Evolutionary conservation across 768 basidiomycete genomes (phyloP), one percentile per base, ranked within the genome.

Genomic region (Naganishia randhawae): DNA sequence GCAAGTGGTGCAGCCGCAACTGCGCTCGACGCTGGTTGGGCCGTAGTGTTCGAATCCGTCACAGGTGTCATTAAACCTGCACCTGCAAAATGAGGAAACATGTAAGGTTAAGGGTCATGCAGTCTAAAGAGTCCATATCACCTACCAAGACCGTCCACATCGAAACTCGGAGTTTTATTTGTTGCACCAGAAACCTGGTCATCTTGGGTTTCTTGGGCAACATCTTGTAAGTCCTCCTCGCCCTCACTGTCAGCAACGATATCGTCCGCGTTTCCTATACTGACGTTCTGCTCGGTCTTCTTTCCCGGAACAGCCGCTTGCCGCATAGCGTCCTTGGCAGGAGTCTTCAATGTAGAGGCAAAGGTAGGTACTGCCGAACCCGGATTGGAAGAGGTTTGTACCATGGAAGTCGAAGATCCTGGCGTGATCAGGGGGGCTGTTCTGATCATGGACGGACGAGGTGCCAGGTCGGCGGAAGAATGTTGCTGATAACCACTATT

Each of bases 231-330:
- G 19, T 61, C 57, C 19, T 61, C 57, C 57, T 61, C 57, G n/a
- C 57, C 57, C n/a, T 61, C 57, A 37, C 57, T 61, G 16, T 61
- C 57, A 2, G 57, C 57, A 11, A 61, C 57, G 7, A 61, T 42
- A 41, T 61, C 57, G 11, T 61, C 57, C 9, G 57, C 37, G 16
- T 22, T 61, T 16, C 11, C 37, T 14, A 37, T 61, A 13, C 5
- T 25, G 11, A n/a, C 19, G 16, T 39, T 61, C 31, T 41, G 22
- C 22, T 3, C 37, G 22, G 22, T 22, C 37, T 10, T 16, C 27
- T 17, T 39, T 22, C 57, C 19, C 22, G 57, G 25, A 22, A 10
- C 4, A 13, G 9, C 31, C 22, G 54, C 3, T 22, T 55, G n/a
- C 19, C 54, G 54, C 0, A 6, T n/a, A 22, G 19, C 22, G 22